These are phyloP conservation scores for Bassia scoparia DNA, from an alignment of 148 eudicot species.

Conservation along the genomic window DNA sequence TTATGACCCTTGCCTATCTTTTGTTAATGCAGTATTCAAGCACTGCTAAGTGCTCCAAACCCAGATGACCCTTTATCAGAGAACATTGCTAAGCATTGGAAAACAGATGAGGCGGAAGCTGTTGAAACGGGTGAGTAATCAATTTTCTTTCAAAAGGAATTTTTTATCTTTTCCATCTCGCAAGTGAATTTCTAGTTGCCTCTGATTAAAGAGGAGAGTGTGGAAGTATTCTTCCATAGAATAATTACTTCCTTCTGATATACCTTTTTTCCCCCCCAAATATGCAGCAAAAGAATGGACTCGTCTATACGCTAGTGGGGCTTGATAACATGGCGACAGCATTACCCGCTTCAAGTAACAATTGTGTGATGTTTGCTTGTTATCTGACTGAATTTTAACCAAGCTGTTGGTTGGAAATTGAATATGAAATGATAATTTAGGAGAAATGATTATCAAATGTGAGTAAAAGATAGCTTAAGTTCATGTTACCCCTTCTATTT, in stretches of 20 bases:
- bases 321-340: constrained; percentile 29
- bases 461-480: constrained; percentile 22
- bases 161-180: too few relatives aligned
- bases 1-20: constrained; percentile 12
- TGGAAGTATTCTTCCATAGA: too few relatives aligned
- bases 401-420: constrained; percentile 16
- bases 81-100: constrained; percentile 98
- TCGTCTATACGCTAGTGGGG: constrained; percentile 79
- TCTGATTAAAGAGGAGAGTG: too few relatives aligned
- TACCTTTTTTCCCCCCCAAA: constrained; percentile 6
- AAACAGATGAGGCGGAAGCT: constrained; percentile 81
- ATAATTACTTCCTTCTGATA: not conserved
- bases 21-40: constrained; percentile 65
- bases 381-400: constrained; percentile 21
- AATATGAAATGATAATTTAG: constrained; percentile 18
- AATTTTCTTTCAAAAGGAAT: not conserved
- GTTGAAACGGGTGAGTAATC: constrained; percentile 77
- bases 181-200: too few relatives aligned
- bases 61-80: constrained; percentile 98
- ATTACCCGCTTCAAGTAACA: constrained; percentile 28
- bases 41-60: constrained; percentile 94
- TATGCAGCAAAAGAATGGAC: constrained; percentile 96
- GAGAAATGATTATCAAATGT: constrained; percentile 13
- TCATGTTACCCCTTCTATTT: constrained; percentile 4
- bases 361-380: constrained; percentile 22